These are phyloP conservation scores for Annulohypoxylon nitens DNA, from an alignment of 495 filamentous ascomycete species.

Conservation along the genomic window DNA sequence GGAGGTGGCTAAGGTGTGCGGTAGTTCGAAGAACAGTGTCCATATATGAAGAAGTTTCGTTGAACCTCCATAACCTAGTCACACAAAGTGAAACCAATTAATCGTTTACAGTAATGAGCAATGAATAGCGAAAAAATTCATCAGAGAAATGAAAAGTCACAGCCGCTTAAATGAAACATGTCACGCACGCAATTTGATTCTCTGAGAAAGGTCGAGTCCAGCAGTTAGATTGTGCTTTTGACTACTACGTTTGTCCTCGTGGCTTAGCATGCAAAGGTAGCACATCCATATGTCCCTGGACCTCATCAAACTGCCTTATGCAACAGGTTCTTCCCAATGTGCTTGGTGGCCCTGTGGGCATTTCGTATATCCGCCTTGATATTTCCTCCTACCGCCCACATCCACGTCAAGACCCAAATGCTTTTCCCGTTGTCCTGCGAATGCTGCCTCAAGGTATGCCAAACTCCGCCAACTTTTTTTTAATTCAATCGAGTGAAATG, in stretches of 20 bases:
- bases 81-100: too few relatives aligned
- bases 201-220: not conserved
- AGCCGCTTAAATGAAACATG: too few relatives aligned
- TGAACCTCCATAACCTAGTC: too few relatives aligned
- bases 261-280: constrained; percentile 12
- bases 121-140: too few relatives aligned
- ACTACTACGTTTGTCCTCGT: constrained; percentile 18
- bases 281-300: constrained; percentile 33
- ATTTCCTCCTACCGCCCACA: constrained; percentile 24
- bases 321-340: constrained; percentile 17
- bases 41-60: too few relatives aligned
- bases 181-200: not conserved
- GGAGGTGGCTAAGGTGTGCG: too few relatives aligned
- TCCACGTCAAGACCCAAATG: constrained; percentile 26
- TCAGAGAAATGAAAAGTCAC: too few relatives aligned
- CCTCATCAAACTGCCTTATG: constrained; percentile 37
- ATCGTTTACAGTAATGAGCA: too few relatives aligned
- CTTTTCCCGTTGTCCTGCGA: constrained; percentile 33
- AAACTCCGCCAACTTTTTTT: constrained; percentile 32
- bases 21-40: too few relatives aligned
- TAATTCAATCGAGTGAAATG: constrained; percentile 9
- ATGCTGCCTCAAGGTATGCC: constrained; percentile 39
- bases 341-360: constrained; percentile 14
- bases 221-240: constrained; percentile 18
- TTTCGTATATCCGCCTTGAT: constrained; percentile 21